Base-by-base conservation (phyloP, 208 protist genomes). In the Leishmania braziliensis region DNA sequence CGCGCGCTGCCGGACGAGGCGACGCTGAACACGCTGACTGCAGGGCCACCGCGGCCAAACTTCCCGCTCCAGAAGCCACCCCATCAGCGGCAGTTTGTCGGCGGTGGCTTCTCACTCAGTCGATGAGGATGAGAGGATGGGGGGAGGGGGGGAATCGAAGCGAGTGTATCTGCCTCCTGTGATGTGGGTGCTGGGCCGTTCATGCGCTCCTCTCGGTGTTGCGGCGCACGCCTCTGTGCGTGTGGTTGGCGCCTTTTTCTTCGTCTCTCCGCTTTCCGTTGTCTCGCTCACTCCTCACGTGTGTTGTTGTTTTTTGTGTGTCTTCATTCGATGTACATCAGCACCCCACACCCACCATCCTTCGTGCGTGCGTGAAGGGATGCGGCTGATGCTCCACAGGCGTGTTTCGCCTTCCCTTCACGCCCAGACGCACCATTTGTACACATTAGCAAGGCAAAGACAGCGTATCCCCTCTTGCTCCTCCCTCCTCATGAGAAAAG, bases 61-160 rank as follows among this genome's bases (percentile, higher is more conserved):
- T 95, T 92, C 73, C 86, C 91, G 20, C 79, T 97, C 5, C 88
- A 93, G 80, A 91, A 89, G 78, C 86, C 85, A 20, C 70, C 84
- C 0, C 56, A 93, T 26, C 91, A 96, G 77, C 74, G 88, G 10
- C 86, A 90, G 53, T 97, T 95, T 82, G 90, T 92, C 10, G 94
- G 94, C 26, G 94, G 94, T 39, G 94, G 94, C 53, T 97, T 96
- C 82, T 84, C 90, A 16, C 82, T 97, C 16, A 93, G 84, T 12
- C 77, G 66, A 16, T 83, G 54, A 36, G 0, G 33, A 5, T 0
- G 62, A 39, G 62, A 18, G 12, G 62, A 18, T 14, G 10, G 3
- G n/a, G n/a, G 60, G 5, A 8, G 23, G 29, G 62, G 56, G n/a
- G 60, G 10, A n/a, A n/a, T 8, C 5, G 65, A 66, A n/a, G 8